Evolutionary conservation across 2,329 filamentous ascomycete species (phyloP).

Genomic region (Hypoxylon sp.): DNA sequence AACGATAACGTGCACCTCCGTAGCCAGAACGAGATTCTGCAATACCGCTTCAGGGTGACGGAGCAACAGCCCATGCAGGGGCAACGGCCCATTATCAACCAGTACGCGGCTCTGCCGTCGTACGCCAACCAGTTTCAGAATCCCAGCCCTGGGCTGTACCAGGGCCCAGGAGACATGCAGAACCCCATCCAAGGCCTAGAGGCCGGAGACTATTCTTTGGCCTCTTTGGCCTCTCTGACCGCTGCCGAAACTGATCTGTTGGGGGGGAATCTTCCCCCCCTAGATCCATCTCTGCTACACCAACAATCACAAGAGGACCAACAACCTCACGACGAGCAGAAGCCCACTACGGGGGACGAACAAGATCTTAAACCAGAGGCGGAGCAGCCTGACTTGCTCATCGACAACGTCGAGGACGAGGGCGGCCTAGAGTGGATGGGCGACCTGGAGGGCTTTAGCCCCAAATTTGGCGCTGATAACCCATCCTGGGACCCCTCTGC

Average conservation of each 20-base stretch:
- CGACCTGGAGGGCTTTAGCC: background rate
- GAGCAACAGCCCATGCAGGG: background rate
- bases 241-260: background rate
- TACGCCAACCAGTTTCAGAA: background rate
- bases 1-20: constrained; percentile 6
- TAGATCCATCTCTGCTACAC: background rate
- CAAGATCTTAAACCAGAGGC: background rate
- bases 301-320: too few relatives aligned
- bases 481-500: too few relatives aligned
- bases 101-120: background rate
- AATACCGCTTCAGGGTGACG: background rate
- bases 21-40: background rate
- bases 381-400: background rate
- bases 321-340: background rate
- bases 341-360: background rate
- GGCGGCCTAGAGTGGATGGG: background rate
- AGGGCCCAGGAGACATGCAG: too few relatives aligned
- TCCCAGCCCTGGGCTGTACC: background rate
- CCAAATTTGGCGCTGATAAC: too few relatives aligned
- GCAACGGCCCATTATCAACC: background rate
- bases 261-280: background rate
- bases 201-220: too few relatives aligned
- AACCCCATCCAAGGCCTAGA: too few relatives aligned
- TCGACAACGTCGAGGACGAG: background rate
- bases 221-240: background rate